Conservation (phyloP, 768 basidiomycete species). For the Russula sp. region DNA sequence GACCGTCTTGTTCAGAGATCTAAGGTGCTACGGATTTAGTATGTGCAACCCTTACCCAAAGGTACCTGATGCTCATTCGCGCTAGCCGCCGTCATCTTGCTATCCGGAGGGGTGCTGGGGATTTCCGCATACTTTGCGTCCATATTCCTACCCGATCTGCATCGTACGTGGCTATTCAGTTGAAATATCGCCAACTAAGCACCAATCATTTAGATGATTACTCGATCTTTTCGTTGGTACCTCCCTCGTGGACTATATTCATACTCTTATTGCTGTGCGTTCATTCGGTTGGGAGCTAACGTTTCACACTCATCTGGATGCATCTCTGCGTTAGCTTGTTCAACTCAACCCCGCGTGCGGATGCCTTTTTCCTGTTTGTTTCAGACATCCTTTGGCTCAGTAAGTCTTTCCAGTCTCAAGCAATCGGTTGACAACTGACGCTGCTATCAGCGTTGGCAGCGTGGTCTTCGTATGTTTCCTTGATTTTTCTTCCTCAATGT, state of each 20-base stretch:
- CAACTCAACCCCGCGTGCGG: slow-evolving; percentile 23
- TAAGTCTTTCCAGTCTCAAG: slow-evolving; percentile 6
- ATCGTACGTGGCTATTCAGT: slow-evolving; percentile 18
- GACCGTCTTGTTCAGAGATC: slow-evolving; percentile 25
- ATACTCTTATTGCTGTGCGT: slow-evolving; percentile 28
- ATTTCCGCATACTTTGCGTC: slow-evolving; percentile 21
- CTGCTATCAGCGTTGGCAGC: slow-evolving; percentile 25
- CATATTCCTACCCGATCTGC: slow-evolving; percentile 23
- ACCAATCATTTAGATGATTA: slow-evolving; percentile 25
- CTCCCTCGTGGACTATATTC: slow-evolving; percentile 30
- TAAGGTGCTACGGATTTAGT: slow-evolving; percentile 23
- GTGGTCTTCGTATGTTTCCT: slow-evolving; percentile 27
- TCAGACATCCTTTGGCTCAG: slow-evolving; percentile 29
- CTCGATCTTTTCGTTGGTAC: slow-evolving; percentile 27
- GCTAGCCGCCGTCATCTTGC: slow-evolving; percentile 14
- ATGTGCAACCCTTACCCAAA: slow-evolving; percentile 7
- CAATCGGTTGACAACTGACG: not conserved
- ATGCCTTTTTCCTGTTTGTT: slow-evolving; percentile 27
- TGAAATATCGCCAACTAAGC: not conserved
- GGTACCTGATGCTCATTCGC: not conserved
- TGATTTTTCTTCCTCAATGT: not conserved
- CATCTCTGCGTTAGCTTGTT: slow-evolving; percentile 17
- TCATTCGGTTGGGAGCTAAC: not conserved
- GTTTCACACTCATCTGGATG: not conserved
- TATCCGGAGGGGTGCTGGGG: slow-evolving; percentile 12